Evolutionary conservation across 306 rosid genomes (phyloP).

Genomic region (Prunus armeniaca): DNA sequence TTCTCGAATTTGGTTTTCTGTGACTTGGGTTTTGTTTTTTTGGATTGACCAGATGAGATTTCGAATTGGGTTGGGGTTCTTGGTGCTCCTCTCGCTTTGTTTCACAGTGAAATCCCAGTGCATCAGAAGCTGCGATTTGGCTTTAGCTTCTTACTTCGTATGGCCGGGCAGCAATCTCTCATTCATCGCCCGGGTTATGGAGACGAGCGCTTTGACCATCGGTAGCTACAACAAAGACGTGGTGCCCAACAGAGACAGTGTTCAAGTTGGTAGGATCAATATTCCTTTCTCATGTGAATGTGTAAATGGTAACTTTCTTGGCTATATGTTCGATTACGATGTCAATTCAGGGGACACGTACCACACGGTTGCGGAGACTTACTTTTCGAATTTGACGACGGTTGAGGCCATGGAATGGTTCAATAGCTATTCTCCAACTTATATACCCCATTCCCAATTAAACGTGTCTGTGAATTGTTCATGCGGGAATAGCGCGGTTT

Average conservation of each 20-base stretch:
- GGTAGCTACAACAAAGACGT: slow-evolving; percentile 29
- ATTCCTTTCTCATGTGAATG: slow-evolving; percentile 63
- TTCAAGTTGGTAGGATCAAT: slow-evolving; percentile 2
- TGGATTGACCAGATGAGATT: slow-evolving; percentile 39
- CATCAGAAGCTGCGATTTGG: slow-evolving; percentile 46
- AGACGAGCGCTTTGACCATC: slow-evolving; percentile 9
- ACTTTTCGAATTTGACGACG: slow-evolving; percentile 56
- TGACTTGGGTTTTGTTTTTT: not conserved
- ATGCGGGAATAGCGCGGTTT: slow-evolving; percentile 56
- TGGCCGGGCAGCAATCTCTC: not conserved
- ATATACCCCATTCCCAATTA: slow-evolving; percentile 26
- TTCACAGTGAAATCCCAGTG: slow-evolving; percentile 48
- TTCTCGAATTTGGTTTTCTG: slow-evolving; percentile 1
- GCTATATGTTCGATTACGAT: slow-evolving; percentile 50
- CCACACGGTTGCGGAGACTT: slow-evolving; percentile 22
- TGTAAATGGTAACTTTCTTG: slow-evolving; percentile 47
- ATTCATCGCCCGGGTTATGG: slow-evolving; percentile 10
- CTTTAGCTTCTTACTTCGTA: slow-evolving; percentile 58
- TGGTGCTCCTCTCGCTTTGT: slow-evolving; percentile 24
- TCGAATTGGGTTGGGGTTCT: slow-evolving; percentile 20
- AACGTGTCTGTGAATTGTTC: slow-evolving; percentile 59
- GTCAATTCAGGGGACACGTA: slow-evolving; percentile 37
- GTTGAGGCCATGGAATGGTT: slow-evolving; percentile 32
- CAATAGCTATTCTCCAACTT: slow-evolving; percentile 31
- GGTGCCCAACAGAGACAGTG: slow-evolving; percentile 5